phyloP scores from a whole-genome alignment of 257 asterid species.

The Avicennia marina region DNA sequence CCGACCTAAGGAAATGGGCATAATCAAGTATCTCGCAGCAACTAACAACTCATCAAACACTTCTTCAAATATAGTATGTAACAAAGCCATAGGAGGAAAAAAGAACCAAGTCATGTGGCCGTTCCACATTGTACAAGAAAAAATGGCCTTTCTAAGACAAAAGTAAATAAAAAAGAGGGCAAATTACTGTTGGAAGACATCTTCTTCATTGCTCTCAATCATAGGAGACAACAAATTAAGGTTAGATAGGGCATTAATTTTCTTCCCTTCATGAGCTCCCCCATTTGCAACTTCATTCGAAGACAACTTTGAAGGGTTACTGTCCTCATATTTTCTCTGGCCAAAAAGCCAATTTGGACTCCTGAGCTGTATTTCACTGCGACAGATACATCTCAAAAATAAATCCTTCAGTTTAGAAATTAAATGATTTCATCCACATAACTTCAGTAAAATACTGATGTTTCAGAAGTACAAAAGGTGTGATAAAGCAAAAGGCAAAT shows the following conservation, averaged over 20 bases:
- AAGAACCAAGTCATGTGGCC: no score
- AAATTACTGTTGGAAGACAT: slow-evolving; percentile 68
- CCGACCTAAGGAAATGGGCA: no score
- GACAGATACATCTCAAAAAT: slow-evolving; percentile 9
- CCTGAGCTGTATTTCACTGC: slow-evolving; percentile 93
- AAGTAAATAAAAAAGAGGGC: slow-evolving; percentile 7
- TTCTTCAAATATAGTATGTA: no score
- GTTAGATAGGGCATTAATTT: slow-evolving; percentile 45
- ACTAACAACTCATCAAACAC: no score
- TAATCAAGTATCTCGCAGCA: no score
- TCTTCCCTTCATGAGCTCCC: slow-evolving; percentile 43
- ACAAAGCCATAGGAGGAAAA: no score
- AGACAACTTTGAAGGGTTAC: slow-evolving; percentile 46
- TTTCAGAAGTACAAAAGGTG: no score
- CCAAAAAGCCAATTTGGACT: slow-evolving; percentile 99
- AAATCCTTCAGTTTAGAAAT: no score
- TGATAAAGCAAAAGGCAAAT: no score
- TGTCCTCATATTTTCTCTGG: slow-evolving; percentile 78
- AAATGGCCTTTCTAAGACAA: not conserved
- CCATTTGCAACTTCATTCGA: slow-evolving; percentile 42
- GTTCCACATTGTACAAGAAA: not conserved
- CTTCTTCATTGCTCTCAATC: slow-evolving; percentile 70
- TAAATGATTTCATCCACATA: no score
- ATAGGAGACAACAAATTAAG: slow-evolving; percentile 66
- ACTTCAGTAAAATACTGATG: no score